Percentiles rank a stretch among this genome's conserved stretches.
These are phyloP conservation scores for Boletus sp. DNA, from an alignment of 768 basidiomycete species.

Conservation along the genomic window DNA sequence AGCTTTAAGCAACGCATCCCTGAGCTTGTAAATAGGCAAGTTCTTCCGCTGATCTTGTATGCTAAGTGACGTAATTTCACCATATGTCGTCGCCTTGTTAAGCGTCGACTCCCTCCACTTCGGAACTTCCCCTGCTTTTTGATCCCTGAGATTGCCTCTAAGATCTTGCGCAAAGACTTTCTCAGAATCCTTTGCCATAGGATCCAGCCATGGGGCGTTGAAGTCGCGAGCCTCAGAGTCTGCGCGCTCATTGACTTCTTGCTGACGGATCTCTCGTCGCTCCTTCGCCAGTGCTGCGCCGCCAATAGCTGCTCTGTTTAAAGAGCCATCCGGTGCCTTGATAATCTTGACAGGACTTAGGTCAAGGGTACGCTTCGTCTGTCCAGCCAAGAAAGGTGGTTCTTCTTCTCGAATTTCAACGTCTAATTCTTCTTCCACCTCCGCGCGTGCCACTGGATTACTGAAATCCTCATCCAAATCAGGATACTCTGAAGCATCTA, in stretches of 20 bases:
- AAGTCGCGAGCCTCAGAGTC: constrained; percentile 95
- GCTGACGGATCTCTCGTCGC: constrained; percentile 88
- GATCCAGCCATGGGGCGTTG: constrained; percentile 95
- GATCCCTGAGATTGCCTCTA: constrained; percentile 75
- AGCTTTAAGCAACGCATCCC: constrained; percentile 86
- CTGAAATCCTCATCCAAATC: constrained; percentile 85
- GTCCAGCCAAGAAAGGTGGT: constrained; percentile 92
- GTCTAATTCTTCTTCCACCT: constrained; percentile 95
- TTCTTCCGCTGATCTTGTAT: constrained; percentile 93
- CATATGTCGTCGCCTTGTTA: constrained; percentile 95
- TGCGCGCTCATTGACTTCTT: constrained; percentile 91
- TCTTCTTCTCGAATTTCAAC: constrained; percentile 98
- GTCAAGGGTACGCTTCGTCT: constrained; percentile 93
- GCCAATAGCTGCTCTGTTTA: constrained; percentile 93
- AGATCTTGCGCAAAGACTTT: constrained; percentile 92
- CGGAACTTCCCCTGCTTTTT: constrained; percentile 78
- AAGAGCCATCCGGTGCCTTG: constrained; percentile 96
- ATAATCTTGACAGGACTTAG: constrained; percentile 97
- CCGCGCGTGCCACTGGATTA: constrained; percentile 73
- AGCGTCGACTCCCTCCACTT: constrained; percentile 91
- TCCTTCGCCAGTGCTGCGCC: constrained; percentile 95
- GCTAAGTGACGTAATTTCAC: constrained; percentile 84
- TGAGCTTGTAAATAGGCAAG: constrained; percentile 93
- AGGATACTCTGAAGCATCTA: constrained; percentile 91
- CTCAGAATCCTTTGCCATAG: constrained; percentile 88